A percentile compares a stretch with the other conserved stretches of the same genome.
phyloP scores from a whole-genome alignment of 1,284 basidiomycete species.

The Leccinum huronense region DNA sequence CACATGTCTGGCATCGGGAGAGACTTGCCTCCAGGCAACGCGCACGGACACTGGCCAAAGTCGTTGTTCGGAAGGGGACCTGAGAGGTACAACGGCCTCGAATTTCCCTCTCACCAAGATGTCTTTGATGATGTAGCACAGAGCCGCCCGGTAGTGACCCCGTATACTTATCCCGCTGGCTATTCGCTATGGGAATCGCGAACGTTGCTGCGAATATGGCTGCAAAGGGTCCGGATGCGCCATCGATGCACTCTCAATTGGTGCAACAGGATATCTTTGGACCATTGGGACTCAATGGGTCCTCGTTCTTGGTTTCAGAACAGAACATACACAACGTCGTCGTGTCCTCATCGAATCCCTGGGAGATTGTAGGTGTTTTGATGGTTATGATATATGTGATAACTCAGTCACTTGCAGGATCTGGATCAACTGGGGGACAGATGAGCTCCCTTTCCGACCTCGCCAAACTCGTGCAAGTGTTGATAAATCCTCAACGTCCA shows the following conservation, averaged over 20 bases:
- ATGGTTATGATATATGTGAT: not conserved
- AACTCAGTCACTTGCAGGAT: constrained; percentile 33
- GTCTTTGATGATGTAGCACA: constrained; percentile 38
- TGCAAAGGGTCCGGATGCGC: constrained; percentile 28
- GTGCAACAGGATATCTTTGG: constrained; percentile 44
- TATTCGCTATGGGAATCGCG: constrained; percentile 41
- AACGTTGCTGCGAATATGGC: constrained; percentile 44
- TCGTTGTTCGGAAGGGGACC: constrained; percentile 30
- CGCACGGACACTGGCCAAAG: constrained; percentile 41
- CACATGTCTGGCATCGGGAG: constrained; percentile 49
- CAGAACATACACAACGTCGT: constrained; percentile 33
- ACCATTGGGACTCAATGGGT: constrained; percentile 41
- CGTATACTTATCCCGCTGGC: constrained; percentile 45
- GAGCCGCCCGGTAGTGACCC: constrained; percentile 41
- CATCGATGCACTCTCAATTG: constrained; percentile 41
- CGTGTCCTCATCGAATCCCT: constrained; percentile 34
- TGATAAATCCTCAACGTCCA: constrained; percentile 40
- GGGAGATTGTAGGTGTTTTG: constrained; percentile 34
- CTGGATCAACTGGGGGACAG: constrained; percentile 46
- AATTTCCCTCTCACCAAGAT: constrained; percentile 32
- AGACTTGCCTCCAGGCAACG: constrained; percentile 43
- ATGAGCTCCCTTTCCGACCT: constrained; percentile 48
- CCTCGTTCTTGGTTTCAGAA: constrained; percentile 39
- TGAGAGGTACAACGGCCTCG: constrained; percentile 30
- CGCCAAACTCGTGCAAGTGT: constrained; percentile 40